Evolutionary conservation across 2,329 filamentous ascomycete species (phyloP), one percentile per base, ranked within the genome.

Genomic region (Pseudogymnoascus verrucosus): DNA sequence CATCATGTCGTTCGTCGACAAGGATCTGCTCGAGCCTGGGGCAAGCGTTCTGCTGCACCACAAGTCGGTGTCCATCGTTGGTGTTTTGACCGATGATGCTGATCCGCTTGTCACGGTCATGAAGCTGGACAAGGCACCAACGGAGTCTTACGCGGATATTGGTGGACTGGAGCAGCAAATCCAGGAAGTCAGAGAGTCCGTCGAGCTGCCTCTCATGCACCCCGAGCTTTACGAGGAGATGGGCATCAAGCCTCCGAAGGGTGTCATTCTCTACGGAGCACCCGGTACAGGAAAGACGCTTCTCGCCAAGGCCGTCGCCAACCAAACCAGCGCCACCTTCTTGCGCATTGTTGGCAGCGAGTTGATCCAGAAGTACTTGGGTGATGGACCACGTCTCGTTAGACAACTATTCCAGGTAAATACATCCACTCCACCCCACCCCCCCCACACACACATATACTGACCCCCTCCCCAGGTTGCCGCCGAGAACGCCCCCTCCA

Each of bases 1-100:
- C 70, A 99, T 99, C 84, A 98, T 98, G 95, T 97, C 93, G 63
- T 99, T 99, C 73, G 95, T 99, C 69, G 95, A 99, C 82, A 99
- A 99, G 79, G 95, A 99, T 73, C 85, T 99, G 3, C 84, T 99
- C 47, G 95, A 99, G 78, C 95, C 95, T 1, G 96, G 96, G 66
- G 92, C 95, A 16, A 97, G 92, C 71, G 95, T 99, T 60, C 81
- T 99, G 60, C 81, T 99, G 65, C 95, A 99, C 74, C 95, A 99
- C 78, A 99, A 99, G 81, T 96, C 90, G 62, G 93, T 98, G 61
- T 97, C 93, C 44, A 96, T 99, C 51, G 95, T 99, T 31, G 95
- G 96, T 76, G 95, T 99, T 19, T 80, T 99, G 71, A 98, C 93
- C 1, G 95, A 99, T 71, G 95, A 99, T 73, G 88, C 95, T 16